Conservation (phyloP, 108 stramenopile species). For the Cyclotella sp. region DNA sequence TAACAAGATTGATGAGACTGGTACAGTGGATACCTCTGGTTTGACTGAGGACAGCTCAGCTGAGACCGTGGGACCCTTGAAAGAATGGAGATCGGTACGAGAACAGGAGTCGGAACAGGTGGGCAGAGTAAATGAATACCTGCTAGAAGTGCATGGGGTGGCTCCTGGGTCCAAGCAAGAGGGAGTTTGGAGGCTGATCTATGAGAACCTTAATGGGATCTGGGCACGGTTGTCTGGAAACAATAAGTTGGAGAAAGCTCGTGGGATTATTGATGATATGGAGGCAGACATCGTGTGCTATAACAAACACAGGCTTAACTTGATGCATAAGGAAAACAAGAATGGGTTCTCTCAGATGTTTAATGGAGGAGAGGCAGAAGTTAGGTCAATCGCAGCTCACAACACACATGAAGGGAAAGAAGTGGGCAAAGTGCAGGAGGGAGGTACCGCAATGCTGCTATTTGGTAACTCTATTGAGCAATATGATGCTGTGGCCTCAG, state of each 20-base stretch:
- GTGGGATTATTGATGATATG: constrained; percentile 16
- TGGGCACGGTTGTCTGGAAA: not conserved
- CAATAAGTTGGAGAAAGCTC: constrained; percentile 1
- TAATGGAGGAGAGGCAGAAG: constrained; percentile 19
- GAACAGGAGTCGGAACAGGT: not conserved
- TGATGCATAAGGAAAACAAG: constrained; percentile 11
- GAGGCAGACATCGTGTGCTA: constrained; percentile 12
- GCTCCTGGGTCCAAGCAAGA: constrained; percentile 5
- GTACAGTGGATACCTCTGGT: not conserved
- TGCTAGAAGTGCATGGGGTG: not conserved
- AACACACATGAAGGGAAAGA: not conserved
- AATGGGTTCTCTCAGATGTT: constrained; percentile 19
- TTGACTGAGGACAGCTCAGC: not conserved
- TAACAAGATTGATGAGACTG: constrained; percentile 12
- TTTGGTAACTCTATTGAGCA: not conserved
- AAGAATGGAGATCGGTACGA: not conserved
- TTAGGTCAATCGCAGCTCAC: not conserved
- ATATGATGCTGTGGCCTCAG: not conserved
- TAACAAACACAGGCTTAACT: constrained; percentile 14
- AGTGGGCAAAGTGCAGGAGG: constrained; percentile 7
- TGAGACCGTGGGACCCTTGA: not conserved
- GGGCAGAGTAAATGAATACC: not conserved
- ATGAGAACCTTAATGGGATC: constrained; percentile 23
- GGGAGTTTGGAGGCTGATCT: not conserved
- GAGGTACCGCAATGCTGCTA: constrained; percentile 8